A percentile compares a stretch with the other conserved stretches of the same genome.
Conservation (phyloP, 2,329 filamentous ascomycete species). For the Ophiostoma himal-ulmi region DNA sequence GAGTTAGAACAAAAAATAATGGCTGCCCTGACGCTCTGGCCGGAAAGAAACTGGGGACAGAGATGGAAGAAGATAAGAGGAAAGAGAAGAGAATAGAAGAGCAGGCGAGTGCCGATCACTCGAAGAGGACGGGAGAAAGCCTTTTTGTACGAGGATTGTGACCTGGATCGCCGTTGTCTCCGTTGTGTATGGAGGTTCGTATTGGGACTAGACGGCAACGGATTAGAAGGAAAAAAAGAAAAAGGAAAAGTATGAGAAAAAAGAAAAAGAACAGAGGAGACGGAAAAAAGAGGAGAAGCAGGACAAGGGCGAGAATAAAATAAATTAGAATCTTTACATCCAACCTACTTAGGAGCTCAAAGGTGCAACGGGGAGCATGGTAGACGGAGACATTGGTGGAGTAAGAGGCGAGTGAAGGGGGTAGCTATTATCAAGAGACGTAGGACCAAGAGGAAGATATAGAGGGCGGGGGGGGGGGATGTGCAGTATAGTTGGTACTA, state of each 20-base stretch:
- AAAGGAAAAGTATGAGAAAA: not conserved
- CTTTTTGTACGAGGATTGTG: constrained; percentile 10
- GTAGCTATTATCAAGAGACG: constrained; percentile 1
- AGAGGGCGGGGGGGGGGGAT: too few species aligned
- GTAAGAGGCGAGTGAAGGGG: not conserved
- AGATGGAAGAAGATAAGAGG: not conserved
- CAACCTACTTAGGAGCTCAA: not conserved
- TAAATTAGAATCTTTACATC: not conserved
- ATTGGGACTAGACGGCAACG: not conserved
- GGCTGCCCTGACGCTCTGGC: not conserved
- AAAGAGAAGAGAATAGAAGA: not conserved
- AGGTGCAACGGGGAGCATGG: constrained; percentile 1
- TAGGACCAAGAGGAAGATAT: not conserved
- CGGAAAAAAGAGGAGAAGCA: not conserved
- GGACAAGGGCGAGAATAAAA: not conserved
- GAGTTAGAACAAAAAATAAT: not conserved
- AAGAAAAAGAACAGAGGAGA: not conserved
- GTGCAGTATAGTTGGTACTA: not conserved
- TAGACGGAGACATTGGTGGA: not conserved
- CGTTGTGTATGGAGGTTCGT: not conserved
- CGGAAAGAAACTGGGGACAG: not conserved
- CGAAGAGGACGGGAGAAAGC: not conserved
- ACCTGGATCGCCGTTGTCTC: not conserved
- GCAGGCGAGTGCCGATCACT: constrained; percentile 14
- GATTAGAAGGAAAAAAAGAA: not conserved